These are phyloP conservation scores for Globisporangium echinulatum DNA, from an alignment of 352 stramenopile species.

Conservation along the genomic window DNA sequence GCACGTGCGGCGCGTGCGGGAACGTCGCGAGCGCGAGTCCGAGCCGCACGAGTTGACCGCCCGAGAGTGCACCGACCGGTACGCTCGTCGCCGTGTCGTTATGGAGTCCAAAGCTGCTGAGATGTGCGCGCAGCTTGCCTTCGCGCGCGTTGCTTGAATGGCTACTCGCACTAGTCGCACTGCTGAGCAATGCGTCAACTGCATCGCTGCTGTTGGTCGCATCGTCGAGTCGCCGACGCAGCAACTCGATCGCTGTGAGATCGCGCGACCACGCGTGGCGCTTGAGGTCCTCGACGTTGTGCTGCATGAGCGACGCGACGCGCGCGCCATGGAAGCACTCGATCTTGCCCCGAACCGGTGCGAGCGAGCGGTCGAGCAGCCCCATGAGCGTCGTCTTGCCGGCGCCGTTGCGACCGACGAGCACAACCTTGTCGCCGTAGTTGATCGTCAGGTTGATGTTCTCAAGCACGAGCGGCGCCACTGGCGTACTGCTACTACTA, in stretches of 20 bases:
- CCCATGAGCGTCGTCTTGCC: conserved; percentile 94
- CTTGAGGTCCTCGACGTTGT: conserved; percentile 60
- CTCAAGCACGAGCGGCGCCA: conserved; percentile 43
- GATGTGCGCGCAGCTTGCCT: conserved; percentile 32
- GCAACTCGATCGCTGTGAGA: conserved; percentile 37
- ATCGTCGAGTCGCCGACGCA: conserved; percentile 28
- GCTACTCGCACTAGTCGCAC: not conserved
- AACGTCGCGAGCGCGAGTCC: conserved; percentile 45
- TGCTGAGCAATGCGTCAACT: not conserved
- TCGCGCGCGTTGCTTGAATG: conserved; percentile 15
- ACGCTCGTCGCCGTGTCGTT: conserved; percentile 25
- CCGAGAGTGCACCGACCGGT: conserved; percentile 33
- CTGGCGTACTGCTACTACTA: conserved; percentile 1
- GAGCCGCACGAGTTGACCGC: conserved; percentile 45
- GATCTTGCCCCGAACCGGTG: conserved; percentile 32
- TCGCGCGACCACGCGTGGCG: conserved; percentile 34
- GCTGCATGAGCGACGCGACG: conserved; percentile 50
- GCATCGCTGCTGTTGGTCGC: conserved; percentile 10
- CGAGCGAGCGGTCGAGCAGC: conserved; percentile 83
- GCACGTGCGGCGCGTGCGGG: conserved; percentile 88
- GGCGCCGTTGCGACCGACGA: conserved; percentile 82
- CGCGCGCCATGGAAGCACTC: conserved; percentile 42
- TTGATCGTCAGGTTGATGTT: conserved; percentile 68
- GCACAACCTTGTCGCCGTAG: conserved; percentile 74
- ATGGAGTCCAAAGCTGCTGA: conserved; percentile 44